These are phyloP conservation scores for Alternaria ethzedia DNA, from an alignment of 2,329 filamentous ascomycete genomes.

Conservation along the genomic window DNA sequence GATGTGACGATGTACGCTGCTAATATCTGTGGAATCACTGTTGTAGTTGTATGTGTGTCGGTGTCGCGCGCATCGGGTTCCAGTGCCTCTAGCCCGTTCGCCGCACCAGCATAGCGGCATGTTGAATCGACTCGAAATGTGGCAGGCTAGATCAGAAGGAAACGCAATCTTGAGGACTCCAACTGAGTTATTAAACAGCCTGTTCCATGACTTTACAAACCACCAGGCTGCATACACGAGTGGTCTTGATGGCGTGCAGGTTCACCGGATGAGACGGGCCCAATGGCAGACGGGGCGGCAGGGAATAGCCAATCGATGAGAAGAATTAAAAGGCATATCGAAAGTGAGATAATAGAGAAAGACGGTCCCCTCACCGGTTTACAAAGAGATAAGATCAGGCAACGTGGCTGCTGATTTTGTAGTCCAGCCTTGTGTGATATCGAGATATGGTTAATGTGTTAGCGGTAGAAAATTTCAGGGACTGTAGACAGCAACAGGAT, in stretches of 20 bases:
- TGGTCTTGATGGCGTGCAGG: constrained; percentile 11
- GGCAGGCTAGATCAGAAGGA: neutral
- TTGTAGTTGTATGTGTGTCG: constrained; percentile 6
- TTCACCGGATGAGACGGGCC: constrained; percentile 18
- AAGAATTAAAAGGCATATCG: neutral
- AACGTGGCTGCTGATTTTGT: neutral
- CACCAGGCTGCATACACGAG: constrained; percentile 17
- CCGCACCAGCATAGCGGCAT: constrained; percentile 24
- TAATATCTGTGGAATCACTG: constrained; percentile 4
- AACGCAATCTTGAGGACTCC: too few relatives aligned
- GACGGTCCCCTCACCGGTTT: neutral
- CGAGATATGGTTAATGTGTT: neutral
- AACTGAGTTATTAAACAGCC: too few relatives aligned
- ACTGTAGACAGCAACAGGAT: neutral
- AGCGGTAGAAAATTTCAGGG: too few relatives aligned
- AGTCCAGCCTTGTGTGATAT: neutral
- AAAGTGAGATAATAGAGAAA: neutral
- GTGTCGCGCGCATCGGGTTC: constrained; percentile 18
- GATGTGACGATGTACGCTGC: constrained; percentile 8
- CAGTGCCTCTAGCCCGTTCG: constrained; percentile 13
- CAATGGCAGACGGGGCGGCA: neutral
- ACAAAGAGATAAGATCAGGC: neutral
- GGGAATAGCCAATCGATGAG: neutral
- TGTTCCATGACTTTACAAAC: too few relatives aligned
- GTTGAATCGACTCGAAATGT: neutral